These are phyloP conservation scores for Metarhizium robertsii DNA, from an alignment of 2,329 filamentous ascomycete species.

Conservation along the genomic window DNA sequence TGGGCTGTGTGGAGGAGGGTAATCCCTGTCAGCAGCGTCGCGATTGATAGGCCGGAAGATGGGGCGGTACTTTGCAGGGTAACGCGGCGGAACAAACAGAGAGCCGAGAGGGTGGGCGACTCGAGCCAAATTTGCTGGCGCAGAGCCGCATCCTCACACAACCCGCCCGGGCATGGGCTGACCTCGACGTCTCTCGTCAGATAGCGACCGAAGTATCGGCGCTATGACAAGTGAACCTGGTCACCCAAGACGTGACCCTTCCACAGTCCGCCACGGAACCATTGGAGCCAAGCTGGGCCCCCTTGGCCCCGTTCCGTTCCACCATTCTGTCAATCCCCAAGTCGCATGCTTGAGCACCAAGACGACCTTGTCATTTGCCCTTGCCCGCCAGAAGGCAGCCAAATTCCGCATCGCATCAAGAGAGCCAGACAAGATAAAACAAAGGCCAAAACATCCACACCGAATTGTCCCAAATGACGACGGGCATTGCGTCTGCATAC, in stretches of 20 bases:
- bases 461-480: conserved; percentile 1
- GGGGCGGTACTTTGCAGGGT: background rate
- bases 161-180: background rate
- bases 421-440: background rate
- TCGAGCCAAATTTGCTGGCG: background rate
- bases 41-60: background rate
- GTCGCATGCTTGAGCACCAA: background rate
- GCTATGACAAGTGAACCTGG: background rate
- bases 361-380: too few species aligned
- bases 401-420: background rate
- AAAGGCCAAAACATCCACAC: background rate
- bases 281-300: too few species aligned
- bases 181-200: background rate
- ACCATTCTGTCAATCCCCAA: background rate
- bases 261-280: too few species aligned
- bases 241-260: too few species aligned
- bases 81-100: background rate
- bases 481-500: conserved; percentile 1
- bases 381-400: background rate
- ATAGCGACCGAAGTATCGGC: background rate
- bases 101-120: background rate
- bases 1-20: conserved; percentile 8
- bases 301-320: too few species aligned
- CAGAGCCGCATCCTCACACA: conserved; percentile 2
- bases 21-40: conserved; percentile 8